Evolutionary conservation across 2,329 filamentous ascomycete species (phyloP).

Genomic region (Diaporthe humulicola): DNA sequence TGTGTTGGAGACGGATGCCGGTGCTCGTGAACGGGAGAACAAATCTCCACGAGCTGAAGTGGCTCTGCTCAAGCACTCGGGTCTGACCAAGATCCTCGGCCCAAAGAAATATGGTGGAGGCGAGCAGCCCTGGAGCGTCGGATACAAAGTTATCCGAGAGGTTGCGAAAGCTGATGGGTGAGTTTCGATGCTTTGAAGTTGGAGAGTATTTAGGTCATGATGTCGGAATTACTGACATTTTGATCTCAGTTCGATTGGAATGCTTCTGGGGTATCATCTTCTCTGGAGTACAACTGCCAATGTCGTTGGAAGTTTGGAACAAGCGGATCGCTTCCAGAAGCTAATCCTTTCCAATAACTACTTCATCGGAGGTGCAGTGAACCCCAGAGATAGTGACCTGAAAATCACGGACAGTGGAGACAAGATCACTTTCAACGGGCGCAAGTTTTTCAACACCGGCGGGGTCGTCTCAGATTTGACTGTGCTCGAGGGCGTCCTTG

Average conservation of each 20-base stretch:
- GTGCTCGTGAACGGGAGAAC: constrained; percentile 52
- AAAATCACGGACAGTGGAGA: constrained; percentile 68
- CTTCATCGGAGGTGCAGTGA: constrained; percentile 76
- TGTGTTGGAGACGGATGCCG: constrained; percentile 52
- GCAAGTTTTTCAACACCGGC: constrained; percentile 77
- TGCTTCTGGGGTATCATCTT: constrained; percentile 75
- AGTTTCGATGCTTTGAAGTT: constrained; percentile 3
- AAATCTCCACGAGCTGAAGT: constrained; percentile 57
- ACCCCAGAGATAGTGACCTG: constrained; percentile 73
- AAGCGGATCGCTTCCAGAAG: constrained; percentile 68
- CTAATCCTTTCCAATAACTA: constrained; percentile 74
- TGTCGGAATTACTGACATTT: background rate
- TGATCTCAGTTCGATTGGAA: constrained; percentile 65
- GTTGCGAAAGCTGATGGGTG: constrained; percentile 75
- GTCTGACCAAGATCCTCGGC: constrained; percentile 55
- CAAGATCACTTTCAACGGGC: constrained; percentile 70
- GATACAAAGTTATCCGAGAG: constrained; percentile 71
- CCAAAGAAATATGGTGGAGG: constrained; percentile 58
- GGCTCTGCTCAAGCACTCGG: constrained; percentile 56
- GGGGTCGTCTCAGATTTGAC: constrained; percentile 76
- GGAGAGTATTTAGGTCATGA: background rate
- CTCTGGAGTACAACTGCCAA: constrained; percentile 74
- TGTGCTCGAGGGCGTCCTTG: constrained; percentile 73
- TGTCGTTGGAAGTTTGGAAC: constrained; percentile 71
- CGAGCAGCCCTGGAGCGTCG: constrained; percentile 61